phyloP scores from a whole-genome alignment of 2,329 filamentous ascomycete species.

The Ceratocystis albifundus region DNA sequence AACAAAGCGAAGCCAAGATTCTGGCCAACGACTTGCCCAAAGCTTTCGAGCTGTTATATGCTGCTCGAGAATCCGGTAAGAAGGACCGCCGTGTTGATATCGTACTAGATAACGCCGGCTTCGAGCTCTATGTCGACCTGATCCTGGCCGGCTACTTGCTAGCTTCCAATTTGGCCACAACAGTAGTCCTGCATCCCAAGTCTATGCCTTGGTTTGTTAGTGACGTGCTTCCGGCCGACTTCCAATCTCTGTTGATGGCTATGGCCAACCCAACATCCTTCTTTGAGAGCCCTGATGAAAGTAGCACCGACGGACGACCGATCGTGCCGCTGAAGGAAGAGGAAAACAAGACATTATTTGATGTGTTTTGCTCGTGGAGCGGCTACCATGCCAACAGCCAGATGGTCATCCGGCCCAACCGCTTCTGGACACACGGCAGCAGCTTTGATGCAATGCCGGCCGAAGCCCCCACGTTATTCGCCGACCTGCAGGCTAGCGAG shows the following conservation, averaged over 20 bases:
- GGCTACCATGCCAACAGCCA: slow-evolving; percentile 70
- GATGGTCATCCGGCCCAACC: slow-evolving; percentile 68
- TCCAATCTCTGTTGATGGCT: slow-evolving; percentile 66
- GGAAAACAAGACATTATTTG: slow-evolving; percentile 56
- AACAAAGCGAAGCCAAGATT: slow-evolving; percentile 82
- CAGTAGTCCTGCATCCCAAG: slow-evolving; percentile 83
- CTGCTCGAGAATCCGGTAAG: slow-evolving; percentile 44
- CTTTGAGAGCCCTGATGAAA: slow-evolving; percentile 61
- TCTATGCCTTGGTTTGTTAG: slow-evolving; percentile 97
- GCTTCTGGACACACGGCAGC: slow-evolving; percentile 81
- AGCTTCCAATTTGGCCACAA: slow-evolving; percentile 71
- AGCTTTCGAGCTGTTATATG: slow-evolving; percentile 57
- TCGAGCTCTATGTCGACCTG: slow-evolving; percentile 92
- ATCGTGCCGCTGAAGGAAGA: slow-evolving; percentile 48
- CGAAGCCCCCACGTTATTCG: slow-evolving; percentile 53
- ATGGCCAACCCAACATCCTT: slow-evolving; percentile 68
- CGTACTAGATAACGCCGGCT: slow-evolving; percentile 92
- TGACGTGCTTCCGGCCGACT: slow-evolving; percentile 80
- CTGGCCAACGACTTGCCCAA: slow-evolving; percentile 69
- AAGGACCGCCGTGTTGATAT: slow-evolving; percentile 59
- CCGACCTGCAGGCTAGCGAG: slow-evolving; percentile 72
- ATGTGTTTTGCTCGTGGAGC: slow-evolving; percentile 75
- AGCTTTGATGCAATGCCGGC: slow-evolving; percentile 79
- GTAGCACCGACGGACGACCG: slow-evolving; percentile 32
- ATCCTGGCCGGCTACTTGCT: slow-evolving; percentile 85